Percentiles rank a stretch among this genome's conserved stretches.
phyloP scores from a whole-genome alignment of 176 grass and related monocot species.

The Avena sativa region DNA sequence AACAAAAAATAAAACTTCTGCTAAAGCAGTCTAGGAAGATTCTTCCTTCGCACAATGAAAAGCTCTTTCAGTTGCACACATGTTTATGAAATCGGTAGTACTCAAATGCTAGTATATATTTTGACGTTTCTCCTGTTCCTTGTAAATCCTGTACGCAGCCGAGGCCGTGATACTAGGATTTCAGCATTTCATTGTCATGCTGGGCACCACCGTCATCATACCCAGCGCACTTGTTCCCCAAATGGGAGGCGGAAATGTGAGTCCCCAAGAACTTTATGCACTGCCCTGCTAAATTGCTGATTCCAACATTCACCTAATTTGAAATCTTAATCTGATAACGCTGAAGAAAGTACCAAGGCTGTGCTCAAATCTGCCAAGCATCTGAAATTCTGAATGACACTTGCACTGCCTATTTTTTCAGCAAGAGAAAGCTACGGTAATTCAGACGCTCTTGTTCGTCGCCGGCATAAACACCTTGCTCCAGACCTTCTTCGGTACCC shows the following conservation, averaged over 20 bases:
- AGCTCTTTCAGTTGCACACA: slow-evolving; percentile 4
- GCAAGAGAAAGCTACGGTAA: slow-evolving; percentile 87
- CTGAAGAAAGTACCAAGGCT: too few relatives aligned
- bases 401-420: slow-evolving; percentile 14
- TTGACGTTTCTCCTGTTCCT: not conserved
- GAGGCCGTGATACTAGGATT: slow-evolving; percentile 95
- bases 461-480: slow-evolving; percentile 96
- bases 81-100: slow-evolving; percentile 10
- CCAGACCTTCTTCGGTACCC: slow-evolving; percentile 85
- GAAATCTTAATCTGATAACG: too few relatives aligned
- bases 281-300: too few relatives aligned
- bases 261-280: not conserved
- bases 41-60: slow-evolving; percentile 14
- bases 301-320: too few relatives aligned
- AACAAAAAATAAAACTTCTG: not conserved
- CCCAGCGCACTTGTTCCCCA: slow-evolving; percentile 96
- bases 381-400: not conserved
- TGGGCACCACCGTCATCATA: slow-evolving; percentile 93
- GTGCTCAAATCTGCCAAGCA: not conserved
- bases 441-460: slow-evolving; percentile 93
- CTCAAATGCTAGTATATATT: not conserved
- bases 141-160: slow-evolving; percentile 49
- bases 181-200: slow-evolving; percentile 96
- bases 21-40: slow-evolving; percentile 15
- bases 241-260: slow-evolving; percentile 97